Evolutionary conservation across 2,329 filamentous ascomycete species (phyloP).

Genomic region (Paraconiothyrium sp.): DNA sequence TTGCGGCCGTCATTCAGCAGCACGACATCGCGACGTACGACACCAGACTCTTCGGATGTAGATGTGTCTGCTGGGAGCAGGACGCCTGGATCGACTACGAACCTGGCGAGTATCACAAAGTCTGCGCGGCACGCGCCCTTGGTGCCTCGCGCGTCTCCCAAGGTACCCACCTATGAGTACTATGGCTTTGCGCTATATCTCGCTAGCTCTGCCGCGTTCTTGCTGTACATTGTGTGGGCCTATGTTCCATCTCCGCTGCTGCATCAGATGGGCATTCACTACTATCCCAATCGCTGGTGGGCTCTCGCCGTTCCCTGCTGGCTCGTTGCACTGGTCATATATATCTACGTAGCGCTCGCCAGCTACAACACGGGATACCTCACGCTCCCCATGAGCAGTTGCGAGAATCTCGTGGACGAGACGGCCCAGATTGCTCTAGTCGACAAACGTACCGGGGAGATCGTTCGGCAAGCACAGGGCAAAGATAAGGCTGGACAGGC

Average conservation of each 20-base stretch:
- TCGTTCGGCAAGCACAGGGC: conserved; percentile 48
- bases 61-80: conserved; percentile 60
- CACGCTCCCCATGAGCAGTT: conserved; percentile 78
- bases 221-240: conserved; percentile 79
- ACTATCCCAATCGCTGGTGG: conserved; percentile 99
- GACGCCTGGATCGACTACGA: conserved; percentile 58
- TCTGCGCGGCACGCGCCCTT: conserved; percentile 68
- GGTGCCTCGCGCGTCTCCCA: conserved; percentile 85
- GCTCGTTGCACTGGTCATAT: conserved; percentile 86
- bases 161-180: conserved; percentile 99
- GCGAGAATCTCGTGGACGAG: conserved; percentile 93
- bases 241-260: conserved; percentile 93
- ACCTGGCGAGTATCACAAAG: conserved; percentile 67
- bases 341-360: conserved; percentile 93
- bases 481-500: conserved; percentile 52
- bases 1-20: conserved; percentile 74
- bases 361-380: conserved; percentile 90
- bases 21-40: conserved; percentile 79
- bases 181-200: conserved; percentile 98
- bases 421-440: conserved; percentile 86
- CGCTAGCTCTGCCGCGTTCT: conserved; percentile 82
- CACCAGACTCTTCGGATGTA: conserved; percentile 89
- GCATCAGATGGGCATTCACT: conserved; percentile 91
- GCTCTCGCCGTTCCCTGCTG: conserved; percentile 90
- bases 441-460: conserved; percentile 71